A percentile compares a stretch with the other conserved stretches of the same genome.
Evolutionary conservation across 179 eudicot species (phyloP).

Genomic region (Patellifolia procumbens): DNA sequence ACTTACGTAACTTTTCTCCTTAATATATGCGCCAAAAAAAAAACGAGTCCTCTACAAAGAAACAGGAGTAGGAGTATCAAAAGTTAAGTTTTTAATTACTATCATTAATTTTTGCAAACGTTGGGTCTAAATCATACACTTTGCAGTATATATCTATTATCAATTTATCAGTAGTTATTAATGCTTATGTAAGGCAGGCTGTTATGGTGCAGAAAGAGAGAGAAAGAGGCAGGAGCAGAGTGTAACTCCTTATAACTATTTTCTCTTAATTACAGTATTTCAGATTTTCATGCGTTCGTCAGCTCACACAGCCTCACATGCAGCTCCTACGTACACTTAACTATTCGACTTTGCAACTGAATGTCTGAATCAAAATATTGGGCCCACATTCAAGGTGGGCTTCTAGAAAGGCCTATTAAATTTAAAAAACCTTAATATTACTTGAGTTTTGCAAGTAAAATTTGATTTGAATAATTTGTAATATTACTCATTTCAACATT

Average conservation of each 20-base stretch:
- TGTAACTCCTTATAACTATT: neutral
- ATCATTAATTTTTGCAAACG: neutral
- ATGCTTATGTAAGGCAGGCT: conserved; percentile 14
- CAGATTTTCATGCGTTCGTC: neutral
- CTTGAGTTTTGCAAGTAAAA: too few species aligned
- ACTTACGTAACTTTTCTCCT: too few species aligned
- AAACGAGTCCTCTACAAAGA: too few species aligned
- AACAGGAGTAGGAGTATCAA: too few species aligned
- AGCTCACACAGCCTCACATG: conserved; percentile 29
- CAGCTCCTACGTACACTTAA: conserved; percentile 31
- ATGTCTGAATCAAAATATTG: too few species aligned
- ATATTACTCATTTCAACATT: too few species aligned
- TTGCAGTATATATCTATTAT: conserved; percentile 28
- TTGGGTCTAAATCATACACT: neutral
- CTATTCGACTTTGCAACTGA: conserved; percentile 14
- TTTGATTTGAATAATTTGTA: too few species aligned
- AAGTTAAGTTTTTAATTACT: too few species aligned
- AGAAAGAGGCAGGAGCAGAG: neutral
- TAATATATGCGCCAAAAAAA: too few species aligned
- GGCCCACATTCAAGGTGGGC: conserved; percentile 7
- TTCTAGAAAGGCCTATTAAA: neutral
- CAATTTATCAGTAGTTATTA: neutral
- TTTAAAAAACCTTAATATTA: too few species aligned
- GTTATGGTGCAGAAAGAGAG: conserved; percentile 10
- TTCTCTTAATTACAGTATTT: neutral